These are phyloP conservation scores for Fusarium hostae DNA, from an alignment of 2,329 filamentous ascomycete species.

Conservation along the genomic window DNA sequence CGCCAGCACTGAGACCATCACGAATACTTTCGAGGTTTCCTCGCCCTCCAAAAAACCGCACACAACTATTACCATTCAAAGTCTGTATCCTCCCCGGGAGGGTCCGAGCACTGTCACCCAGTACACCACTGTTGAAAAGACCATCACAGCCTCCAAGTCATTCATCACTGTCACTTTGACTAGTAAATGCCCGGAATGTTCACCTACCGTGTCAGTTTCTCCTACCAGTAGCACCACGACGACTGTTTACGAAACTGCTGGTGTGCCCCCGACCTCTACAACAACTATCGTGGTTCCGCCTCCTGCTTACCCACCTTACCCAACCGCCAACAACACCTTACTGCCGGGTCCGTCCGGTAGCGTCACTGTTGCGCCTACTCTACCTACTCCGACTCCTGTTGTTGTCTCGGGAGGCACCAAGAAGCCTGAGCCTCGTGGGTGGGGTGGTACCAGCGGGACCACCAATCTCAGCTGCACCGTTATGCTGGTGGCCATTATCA, in stretches of 20 bases:
- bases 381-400: slow-evolving; percentile 45
- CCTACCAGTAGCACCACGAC: slow-evolving; percentile 47
- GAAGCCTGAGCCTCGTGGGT: slow-evolving; percentile 47
- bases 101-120: slow-evolving; percentile 43
- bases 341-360: slow-evolving; percentile 41
- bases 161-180: slow-evolving; percentile 44
- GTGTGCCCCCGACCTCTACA: slow-evolving; percentile 44
- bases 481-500: slow-evolving; percentile 51
- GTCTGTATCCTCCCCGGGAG: slow-evolving; percentile 42
- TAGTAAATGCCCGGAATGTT: slow-evolving; percentile 16
- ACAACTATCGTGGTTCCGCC: slow-evolving; percentile 48
- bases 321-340: slow-evolving; percentile 47
- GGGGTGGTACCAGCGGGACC: slow-evolving; percentile 45
- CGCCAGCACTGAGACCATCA: slow-evolving; percentile 47
- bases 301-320: slow-evolving; percentile 44
- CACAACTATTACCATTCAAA: slow-evolving; percentile 47
- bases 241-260: slow-evolving; percentile 48
- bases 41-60: slow-evolving; percentile 24
- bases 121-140: slow-evolving; percentile 42
- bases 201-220: slow-evolving; percentile 27
- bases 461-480: slow-evolving; percentile 50
- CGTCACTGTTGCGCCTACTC: slow-evolving; percentile 34
- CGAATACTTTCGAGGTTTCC: slow-evolving; percentile 37
- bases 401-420: slow-evolving; percentile 49
- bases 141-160: slow-evolving; percentile 40